Evolutionary conservation across 305 asterid genomes (phyloP).

Genomic region (Andrographis paniculata): DNA sequence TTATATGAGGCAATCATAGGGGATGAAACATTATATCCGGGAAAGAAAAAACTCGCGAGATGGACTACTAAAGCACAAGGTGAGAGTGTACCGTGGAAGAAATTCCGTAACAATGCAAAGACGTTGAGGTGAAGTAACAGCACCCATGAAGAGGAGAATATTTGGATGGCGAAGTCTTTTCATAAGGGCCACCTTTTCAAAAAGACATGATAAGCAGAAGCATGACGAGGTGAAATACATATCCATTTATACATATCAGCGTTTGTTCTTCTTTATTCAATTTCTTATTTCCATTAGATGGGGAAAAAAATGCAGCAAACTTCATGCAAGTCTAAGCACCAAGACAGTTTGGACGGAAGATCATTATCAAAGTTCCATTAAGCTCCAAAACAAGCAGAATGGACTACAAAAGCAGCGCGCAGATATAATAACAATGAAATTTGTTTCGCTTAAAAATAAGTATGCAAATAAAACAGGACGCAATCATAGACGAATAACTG

Average conservation of each 20-base stretch:
- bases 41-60: too few species aligned
- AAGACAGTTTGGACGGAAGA: not conserved
- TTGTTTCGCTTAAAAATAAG: not conserved
- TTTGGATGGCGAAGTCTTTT: conserved; percentile 94
- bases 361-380: conserved; percentile 10
- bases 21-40: too few species aligned
- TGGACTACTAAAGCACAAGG: conserved; percentile 4
- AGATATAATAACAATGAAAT: not conserved
- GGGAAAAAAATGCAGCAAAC: conserved; percentile 6
- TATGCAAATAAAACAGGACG: not conserved
- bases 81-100: conserved; percentile 69
- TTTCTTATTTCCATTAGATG: conserved; percentile 6
- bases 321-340: not conserved
- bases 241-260: conserved; percentile 9
- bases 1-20: too few species aligned
- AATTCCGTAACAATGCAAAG: conserved; percentile 94
- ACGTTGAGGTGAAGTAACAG: conserved; percentile 85
- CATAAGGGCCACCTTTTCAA: conserved; percentile 84
- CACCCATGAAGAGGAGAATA: conserved; percentile 97
- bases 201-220: conserved; percentile 15
- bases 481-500: conserved; percentile 3
- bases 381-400: not conserved
- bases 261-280: conserved; percentile 38
- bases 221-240: conserved; percentile 2
- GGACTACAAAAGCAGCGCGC: not conserved